Conservation (phyloP, 2,329 filamentous ascomycete species). For the Nemania bipapillata region DNA sequence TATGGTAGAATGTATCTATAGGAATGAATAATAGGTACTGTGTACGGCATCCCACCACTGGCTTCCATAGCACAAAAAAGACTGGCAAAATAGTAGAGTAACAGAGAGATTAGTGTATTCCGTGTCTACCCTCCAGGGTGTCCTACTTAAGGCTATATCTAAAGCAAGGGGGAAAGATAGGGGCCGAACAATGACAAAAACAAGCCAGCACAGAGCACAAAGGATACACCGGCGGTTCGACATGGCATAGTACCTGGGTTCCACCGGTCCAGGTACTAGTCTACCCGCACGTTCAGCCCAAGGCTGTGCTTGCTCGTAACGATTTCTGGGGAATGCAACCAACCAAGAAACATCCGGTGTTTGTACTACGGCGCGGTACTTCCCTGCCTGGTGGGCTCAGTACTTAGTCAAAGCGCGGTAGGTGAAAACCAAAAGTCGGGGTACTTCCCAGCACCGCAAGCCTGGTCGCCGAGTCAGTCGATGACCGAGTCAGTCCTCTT, state of each 20-base stretch:
- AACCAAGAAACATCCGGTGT: neutral
- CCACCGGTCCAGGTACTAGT: constrained; percentile 17
- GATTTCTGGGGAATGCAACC: constrained; percentile 17
- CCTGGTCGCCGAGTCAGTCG: constrained; percentile 16
- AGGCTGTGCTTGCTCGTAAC: constrained; percentile 6
- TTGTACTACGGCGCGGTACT: constrained; percentile 11
- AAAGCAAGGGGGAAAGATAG: neutral
- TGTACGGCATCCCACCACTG: neutral
- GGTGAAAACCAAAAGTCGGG: constrained; percentile 1
- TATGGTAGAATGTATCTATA: neutral
- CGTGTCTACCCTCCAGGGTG: neutral
- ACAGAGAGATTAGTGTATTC: neutral
- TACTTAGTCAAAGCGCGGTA: constrained; percentile 16
- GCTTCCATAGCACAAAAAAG: neutral
- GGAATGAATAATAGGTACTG: neutral
- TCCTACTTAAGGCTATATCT: neutral
- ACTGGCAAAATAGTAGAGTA: too few species aligned
- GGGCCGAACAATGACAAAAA: neutral
- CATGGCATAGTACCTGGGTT: neutral
- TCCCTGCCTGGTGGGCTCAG: neutral
- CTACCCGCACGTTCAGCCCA: constrained; percentile 10
- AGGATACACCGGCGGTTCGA: neutral
- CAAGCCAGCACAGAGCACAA: neutral
- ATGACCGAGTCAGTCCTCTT: constrained; percentile 20
- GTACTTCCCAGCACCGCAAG: neutral